Base-by-base conservation (phyloP, 2,329 filamentous ascomycete species). In the Colletotrichum orchidophilum region DNA sequence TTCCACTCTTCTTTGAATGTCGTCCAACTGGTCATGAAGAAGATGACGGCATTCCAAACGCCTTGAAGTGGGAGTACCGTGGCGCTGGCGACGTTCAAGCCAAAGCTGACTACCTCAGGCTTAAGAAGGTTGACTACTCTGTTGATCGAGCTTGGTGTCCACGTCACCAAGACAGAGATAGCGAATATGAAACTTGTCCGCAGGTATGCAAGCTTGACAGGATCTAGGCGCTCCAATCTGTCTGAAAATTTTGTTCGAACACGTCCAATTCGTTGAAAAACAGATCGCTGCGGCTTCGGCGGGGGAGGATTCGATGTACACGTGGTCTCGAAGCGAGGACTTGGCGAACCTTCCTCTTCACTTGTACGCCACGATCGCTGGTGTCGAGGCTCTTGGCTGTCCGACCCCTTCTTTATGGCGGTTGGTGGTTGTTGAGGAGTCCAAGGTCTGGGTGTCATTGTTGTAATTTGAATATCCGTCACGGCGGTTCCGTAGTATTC, bases 21-120 rank as follows among this genome's bases (percentile, higher is more conserved):
- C 0, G 26, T 59, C 82, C 84, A 87, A 73, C 86, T 93, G 1
- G 92, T 93, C 5, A 88, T 87, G 71, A 93, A 88, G 81, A 95
- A 96, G 66, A 96, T 94, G 63, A 94, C 82, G 33, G 90, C 88
- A 77, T 96, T 96, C 93, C 93, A 95, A 35, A 94, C 88, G 0
- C 94, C 94, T 79, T 96, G 94, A 1, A 94, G 84, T 0, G 94
- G 93, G 4, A 96, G 84, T 0, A 95, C 93, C 1, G 93, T 85
- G 2, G 92, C 91, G 7, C 91, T 91, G 1, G 89, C 87, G 61
- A 94, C 87, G 77, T 93, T 92, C 61, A 94, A 88, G 12, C 86
- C 87, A 77, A 90, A 95, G 69, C 85, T 87, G 33, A 86, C 84
- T 9, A 82, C 75, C 13, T 84, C 77, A 0, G 88, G 87, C 61